Evolutionary conservation across 2,329 filamentous ascomycete genomes (phyloP), one percentile per base, ranked within the genome.

Genomic region (Acephala macrosclerotiorum): DNA sequence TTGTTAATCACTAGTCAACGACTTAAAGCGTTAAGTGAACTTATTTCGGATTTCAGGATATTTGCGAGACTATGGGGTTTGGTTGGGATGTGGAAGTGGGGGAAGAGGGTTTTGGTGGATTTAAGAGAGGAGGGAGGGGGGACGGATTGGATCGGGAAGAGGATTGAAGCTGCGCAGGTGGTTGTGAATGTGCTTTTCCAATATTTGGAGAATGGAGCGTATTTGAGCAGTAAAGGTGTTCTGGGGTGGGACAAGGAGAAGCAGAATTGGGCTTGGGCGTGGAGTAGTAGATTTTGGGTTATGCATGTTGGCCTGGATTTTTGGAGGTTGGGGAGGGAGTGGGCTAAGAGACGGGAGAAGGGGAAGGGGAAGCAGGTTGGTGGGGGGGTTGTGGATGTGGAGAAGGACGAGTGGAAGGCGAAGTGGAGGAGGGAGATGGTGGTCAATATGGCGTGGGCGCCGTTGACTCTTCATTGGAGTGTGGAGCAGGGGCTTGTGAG

Each of bases 381-480:
- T 78, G 47, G 71, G 14, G 68, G 78, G 71, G 67, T 64, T 69
- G 67, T 61, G 70, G 74, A 57, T 69, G 75, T 66, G 68, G 75
- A 64, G 77, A 79, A 71, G 60, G 75, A 66, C 71, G 73, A 66
- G 71, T 74, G 58, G 74, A 76, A 42, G 71, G 75, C 66, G 58
- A 68, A 65, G 71, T 94, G 87, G 87, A 89, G 85, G 83, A 87
- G 85, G 75, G 86, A 89, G 74, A 79, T 95, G 61, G 82, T 88
- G 22, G 85, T 89, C 49, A 94, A 93, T 79, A 75, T 87, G 68
- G 89, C 91, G 36, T 97, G 92, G 88, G 88, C 91, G 63, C 93
- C 94, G 36, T 82, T 97, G 76, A 95, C 92, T 67, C 75, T 95
- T 29, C 93, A 97, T 80, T 97, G 92, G 90, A 91, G 92, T 73